Percentiles rank a stretch among this genome's conserved stretches.
phyloP scores from a whole-genome alignment of 2,329 filamentous ascomycete genomes.

The Fusarium duplospermum region DNA sequence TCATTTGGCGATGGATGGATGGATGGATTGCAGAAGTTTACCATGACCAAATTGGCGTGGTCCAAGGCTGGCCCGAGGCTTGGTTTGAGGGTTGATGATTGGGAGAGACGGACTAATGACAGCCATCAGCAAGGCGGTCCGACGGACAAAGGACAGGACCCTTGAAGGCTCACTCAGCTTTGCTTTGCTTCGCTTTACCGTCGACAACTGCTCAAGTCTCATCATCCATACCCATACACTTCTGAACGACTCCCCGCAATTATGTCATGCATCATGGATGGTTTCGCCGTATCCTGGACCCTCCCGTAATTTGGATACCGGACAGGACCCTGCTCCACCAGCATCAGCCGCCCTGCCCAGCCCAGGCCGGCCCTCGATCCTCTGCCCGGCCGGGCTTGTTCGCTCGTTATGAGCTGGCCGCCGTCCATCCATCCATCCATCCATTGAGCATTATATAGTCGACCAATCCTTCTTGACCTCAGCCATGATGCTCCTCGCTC shows the following conservation, averaged over 20 bases:
- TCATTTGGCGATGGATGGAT: conserved; percentile 30
- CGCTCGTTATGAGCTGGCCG: conserved; percentile 28
- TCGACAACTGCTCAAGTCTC: conserved; percentile 18
- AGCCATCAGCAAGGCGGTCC: conserved; percentile 27
- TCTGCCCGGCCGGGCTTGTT: background rate
- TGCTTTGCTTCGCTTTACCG: conserved; percentile 17
- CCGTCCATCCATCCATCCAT: conserved; percentile 7
- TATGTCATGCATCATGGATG: conserved; percentile 59
- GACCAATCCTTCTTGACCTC: conserved; percentile 40
- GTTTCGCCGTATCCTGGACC: conserved; percentile 50
- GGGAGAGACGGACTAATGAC: conserved; percentile 33
- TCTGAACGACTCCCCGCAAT: conserved; percentile 52
- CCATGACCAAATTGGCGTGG: conserved; percentile 44
- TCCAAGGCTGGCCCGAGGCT: conserved; percentile 20
- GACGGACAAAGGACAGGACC: conserved; percentile 32
- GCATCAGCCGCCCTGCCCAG: conserved; percentile 37
- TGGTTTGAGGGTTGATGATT: conserved; percentile 17
- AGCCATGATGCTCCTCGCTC: conserved; percentile 35
- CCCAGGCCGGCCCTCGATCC: conserved; percentile 28
- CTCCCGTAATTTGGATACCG: conserved; percentile 50
- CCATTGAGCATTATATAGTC: conserved; percentile 44
- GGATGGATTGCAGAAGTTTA: conserved; percentile 20
- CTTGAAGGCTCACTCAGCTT: conserved; percentile 30
- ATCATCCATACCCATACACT: conserved; percentile 36
- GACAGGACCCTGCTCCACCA: conserved; percentile 45